phyloP scores from a whole-genome alignment of 78 protist species.

The Planoprotostelium fungivorum region DNA sequence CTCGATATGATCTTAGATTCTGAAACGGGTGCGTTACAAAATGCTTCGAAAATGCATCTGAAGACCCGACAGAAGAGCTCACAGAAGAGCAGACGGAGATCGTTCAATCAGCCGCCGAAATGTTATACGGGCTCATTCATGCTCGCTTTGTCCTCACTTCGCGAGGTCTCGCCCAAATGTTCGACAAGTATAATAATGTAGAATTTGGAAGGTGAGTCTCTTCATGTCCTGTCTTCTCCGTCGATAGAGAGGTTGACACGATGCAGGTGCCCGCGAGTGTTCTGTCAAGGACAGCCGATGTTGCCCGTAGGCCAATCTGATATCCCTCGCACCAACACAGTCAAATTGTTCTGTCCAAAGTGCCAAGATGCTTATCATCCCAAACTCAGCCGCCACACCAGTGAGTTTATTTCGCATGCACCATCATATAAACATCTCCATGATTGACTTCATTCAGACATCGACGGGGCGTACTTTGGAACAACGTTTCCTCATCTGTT shows the following conservation, averaged over 20 bases:
- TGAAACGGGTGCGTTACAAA: constrained; percentile 52
- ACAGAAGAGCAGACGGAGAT: constrained; percentile 73
- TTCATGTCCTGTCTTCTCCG: not conserved
- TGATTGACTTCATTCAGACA: constrained; percentile 20
- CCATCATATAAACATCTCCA: constrained; percentile 20
- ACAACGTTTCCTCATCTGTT: constrained; percentile 93
- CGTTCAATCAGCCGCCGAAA: constrained; percentile 74
- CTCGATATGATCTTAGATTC: constrained; percentile 89
- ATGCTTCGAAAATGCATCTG: not conserved
- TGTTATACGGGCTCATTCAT: constrained; percentile 95
- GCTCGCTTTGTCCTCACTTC: constrained; percentile 91
- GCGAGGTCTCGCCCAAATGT: constrained; percentile 87
- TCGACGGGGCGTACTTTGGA: constrained; percentile 96
- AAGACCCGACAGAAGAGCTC: constrained; percentile 12
- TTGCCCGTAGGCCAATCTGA: constrained; percentile 91
- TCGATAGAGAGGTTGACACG: not conserved
- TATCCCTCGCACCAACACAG: constrained; percentile 73
- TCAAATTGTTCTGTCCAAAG: constrained; percentile 90
- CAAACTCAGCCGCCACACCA: constrained; percentile 54
- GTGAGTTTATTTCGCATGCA: constrained; percentile 76
- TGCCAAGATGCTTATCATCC: constrained; percentile 86
- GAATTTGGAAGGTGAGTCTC: constrained; percentile 75
- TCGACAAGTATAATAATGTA: constrained; percentile 79
- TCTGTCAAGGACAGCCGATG: constrained; percentile 88
- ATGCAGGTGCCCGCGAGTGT: constrained; percentile 84